Evolutionary conservation across 495 filamentous ascomycete species (phyloP).

Genomic region (Aspergillus saccharolyticus): DNA sequence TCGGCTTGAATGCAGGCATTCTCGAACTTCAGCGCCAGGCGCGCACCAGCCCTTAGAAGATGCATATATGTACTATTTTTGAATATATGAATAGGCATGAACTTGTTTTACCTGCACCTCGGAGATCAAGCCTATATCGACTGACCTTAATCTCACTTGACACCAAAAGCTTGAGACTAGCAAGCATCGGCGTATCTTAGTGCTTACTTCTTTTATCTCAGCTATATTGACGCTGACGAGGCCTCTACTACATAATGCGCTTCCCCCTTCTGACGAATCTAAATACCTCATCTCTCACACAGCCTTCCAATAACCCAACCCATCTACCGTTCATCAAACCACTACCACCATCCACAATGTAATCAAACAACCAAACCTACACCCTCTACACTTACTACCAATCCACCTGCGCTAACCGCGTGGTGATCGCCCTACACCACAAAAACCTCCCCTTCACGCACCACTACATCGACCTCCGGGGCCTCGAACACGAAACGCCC

Average conservation of each 20-base stretch:
- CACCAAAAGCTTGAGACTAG: too few relatives aligned
- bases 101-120: not conserved
- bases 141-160: too few relatives aligned
- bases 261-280: too few relatives aligned
- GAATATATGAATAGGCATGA: not conserved
- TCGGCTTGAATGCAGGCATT: not conserved
- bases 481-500: not conserved
- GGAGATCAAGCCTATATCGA: not conserved
- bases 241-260: too few relatives aligned
- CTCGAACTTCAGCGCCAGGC: not conserved
- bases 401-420: not conserved
- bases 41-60: too few relatives aligned
- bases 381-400: not conserved
- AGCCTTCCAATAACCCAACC: too few relatives aligned
- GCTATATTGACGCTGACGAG: too few relatives aligned
- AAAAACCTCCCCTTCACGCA: not conserved
- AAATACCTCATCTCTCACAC: too few relatives aligned
- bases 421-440: not conserved
- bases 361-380: not conserved
- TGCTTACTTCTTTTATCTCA: not conserved
- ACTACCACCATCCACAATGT: too few relatives aligned
- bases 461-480: not conserved
- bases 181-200: not conserved
- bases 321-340: too few relatives aligned
- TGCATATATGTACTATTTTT: not conserved